Conservation (phyloP, 106 monocot genomes). For the Chionographis japonica region DNA sequence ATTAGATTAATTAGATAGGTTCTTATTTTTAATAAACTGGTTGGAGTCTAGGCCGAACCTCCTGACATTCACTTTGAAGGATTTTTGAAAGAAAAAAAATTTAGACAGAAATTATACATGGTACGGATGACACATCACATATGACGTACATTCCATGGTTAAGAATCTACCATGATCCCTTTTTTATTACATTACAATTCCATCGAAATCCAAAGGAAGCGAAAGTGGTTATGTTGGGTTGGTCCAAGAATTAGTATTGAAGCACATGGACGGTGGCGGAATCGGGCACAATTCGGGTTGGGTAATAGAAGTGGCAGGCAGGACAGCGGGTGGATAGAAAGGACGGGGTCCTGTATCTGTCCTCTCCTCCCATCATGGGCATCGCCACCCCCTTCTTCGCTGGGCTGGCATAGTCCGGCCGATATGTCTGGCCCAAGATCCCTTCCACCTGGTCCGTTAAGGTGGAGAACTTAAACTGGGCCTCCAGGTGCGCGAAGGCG, state of each 20-base stretch:
- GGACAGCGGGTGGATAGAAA: constrained; percentile 39
- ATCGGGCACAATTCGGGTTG: not conserved
- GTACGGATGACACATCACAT: no score
- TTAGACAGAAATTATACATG: no score
- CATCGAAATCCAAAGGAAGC: no score
- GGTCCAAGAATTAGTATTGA: constrained; percentile 1
- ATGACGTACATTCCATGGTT: no score
- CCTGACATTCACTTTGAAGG: no score
- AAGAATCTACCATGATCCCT: no score
- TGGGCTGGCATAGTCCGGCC: constrained; percentile 57
- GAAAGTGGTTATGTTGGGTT: no score
- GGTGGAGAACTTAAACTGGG: constrained; percentile 53
- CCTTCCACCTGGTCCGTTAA: constrained; percentile 59
- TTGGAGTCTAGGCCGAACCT: no score
- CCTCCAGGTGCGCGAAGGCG: constrained; percentile 67
- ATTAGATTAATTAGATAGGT: no score
- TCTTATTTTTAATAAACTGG: no score
- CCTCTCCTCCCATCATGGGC: constrained; percentile 84
- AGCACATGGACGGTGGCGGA: constrained; percentile 1
- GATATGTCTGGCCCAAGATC: constrained; percentile 69
- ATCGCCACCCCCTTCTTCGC: constrained; percentile 77
- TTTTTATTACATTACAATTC: no score
- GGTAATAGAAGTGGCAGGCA: constrained; percentile 36
- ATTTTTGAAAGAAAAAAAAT: no score
- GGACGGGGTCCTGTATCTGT: constrained; percentile 38